These are phyloP conservation scores for Dryadomyces quercus-mongolicae DNA, from an alignment of 2,329 filamentous ascomycete genomes.

Conservation along the genomic window DNA sequence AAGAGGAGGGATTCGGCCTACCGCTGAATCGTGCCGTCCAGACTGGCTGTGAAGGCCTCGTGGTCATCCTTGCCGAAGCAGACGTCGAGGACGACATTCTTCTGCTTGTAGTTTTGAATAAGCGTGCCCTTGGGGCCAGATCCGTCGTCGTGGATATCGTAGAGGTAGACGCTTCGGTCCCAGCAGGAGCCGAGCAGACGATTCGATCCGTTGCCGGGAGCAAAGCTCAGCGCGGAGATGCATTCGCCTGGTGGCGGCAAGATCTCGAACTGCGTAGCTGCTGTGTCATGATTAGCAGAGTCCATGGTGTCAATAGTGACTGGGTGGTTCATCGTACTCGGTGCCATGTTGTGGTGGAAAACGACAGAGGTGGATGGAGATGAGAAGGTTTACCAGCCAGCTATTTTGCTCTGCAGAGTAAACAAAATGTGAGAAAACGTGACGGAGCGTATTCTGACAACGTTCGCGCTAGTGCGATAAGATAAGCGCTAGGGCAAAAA, in stretches of 20 bases:
- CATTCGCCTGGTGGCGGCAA: conserved; percentile 73
- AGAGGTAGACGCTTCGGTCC: conserved; percentile 86
- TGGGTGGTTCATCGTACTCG: conserved; percentile 2
- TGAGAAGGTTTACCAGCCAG: background rate
- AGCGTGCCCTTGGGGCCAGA: conserved; percentile 49
- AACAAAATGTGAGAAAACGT: conserved; percentile 5
- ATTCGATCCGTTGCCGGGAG: conserved; percentile 53
- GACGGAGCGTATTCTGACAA: too few species aligned
- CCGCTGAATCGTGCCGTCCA: conserved; percentile 79
- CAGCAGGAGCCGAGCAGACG: conserved; percentile 86
- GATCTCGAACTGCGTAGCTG: conserved; percentile 49
- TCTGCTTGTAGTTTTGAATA: conserved; percentile 63
- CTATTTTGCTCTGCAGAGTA: conserved; percentile 1
- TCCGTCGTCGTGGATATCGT: conserved; percentile 53
- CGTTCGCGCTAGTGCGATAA: conserved; percentile 10
- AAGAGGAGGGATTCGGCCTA: conserved; percentile 22
- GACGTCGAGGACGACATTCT: conserved; percentile 77
- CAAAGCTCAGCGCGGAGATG: conserved; percentile 78
- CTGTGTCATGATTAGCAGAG: background rate
- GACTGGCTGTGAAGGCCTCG: conserved; percentile 73
- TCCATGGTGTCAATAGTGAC: background rate
- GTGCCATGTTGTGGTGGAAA: conserved; percentile 7
- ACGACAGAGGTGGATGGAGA: background rate
- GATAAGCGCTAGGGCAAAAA: conserved; percentile 8
- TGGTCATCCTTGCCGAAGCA: conserved; percentile 78